Base-by-base conservation (phyloP, 2,329 filamentous ascomycete genomes). In the Periconia macrospinosa region DNA sequence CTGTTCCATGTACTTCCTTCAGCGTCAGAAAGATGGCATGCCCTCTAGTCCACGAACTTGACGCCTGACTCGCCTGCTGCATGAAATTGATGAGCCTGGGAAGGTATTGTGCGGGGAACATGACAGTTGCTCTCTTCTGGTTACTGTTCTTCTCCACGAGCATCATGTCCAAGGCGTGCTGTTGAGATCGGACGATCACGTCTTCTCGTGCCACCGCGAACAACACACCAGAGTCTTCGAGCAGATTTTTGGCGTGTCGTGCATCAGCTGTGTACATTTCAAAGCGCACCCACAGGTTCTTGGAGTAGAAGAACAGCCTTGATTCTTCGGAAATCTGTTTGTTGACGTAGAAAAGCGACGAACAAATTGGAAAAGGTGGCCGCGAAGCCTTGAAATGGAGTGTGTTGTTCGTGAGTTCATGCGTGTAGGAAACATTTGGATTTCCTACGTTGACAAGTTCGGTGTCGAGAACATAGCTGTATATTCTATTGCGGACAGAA, bases 41-140 rank as follows among this genome's bases (percentile, higher is more conserved):
- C 0, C 35, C 42, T 0, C 52, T 56, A 7, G 64, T 63, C 70
- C 70, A 73, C 0, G 56, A 50, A 10, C 46, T 50, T 0, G 60
- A 61, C 2, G 66, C 55, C 2, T 52, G 27, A 35, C 57, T 60
- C 6, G 66, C 67, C 42, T 67, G 60, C n/a, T 65, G 58, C 19
- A 71, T 52, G 57, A 72, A 73, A 52, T 70, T 68, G 43, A 73
- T 63, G n/a, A 73, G 50, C 0, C 70, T 62, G 0, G 70, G 70
- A 0, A 73, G 56, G 35, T 73, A 73, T 27, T 72, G 69, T 1
- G 69, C 69, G 0, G 70, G 70, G 27, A 73, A 73, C 51, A 73
- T 61, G 11, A 71, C 63, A 0, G 27, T 46, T 1, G 67, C 65
- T 19, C 68, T 56, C 41, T 62, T 70, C 52, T 65, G 58, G 6